Conservation (phyloP, 1,139 yeast species). For the Magnusiomyces tetraspermus region DNA sequence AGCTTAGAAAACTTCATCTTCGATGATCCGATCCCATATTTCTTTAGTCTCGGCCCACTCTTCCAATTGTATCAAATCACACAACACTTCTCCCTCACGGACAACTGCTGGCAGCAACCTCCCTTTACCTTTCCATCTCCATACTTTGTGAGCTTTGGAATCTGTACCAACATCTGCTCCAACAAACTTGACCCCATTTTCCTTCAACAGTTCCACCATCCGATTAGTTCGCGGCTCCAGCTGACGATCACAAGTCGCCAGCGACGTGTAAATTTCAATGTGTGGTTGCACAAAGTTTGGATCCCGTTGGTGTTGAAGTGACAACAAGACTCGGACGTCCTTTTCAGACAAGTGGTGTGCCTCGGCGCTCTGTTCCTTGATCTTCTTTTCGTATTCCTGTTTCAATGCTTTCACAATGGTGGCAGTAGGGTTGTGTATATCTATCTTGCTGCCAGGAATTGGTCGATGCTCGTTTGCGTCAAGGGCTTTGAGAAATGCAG, state of each 20-base stretch:
- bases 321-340: too few species aligned
- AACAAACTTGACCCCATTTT: constrained; percentile 9
- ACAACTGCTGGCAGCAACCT: constrained; percentile 83
- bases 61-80: constrained; percentile 13
- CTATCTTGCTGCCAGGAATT: too few species aligned
- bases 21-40: constrained; percentile 12
- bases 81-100: constrained; percentile 70
- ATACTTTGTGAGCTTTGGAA: constrained; percentile 9
- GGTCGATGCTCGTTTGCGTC: too few species aligned
- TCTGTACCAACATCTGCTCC: constrained; percentile 13
- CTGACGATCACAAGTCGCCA: constrained; percentile 10
- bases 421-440: too few species aligned
- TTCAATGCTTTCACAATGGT: too few species aligned
- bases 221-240: constrained; percentile 72
- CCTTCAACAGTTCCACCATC: constrained; percentile 39
- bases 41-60: constrained; percentile 11
- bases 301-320: neutral
- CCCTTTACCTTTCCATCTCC: constrained; percentile 48
- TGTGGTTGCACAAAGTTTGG: constrained; percentile 10
- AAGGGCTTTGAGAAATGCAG: too few species aligned
- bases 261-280: constrained; percentile 11
- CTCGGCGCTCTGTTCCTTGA: too few species aligned
- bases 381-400: too few species aligned
- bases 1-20: constrained; percentile 11
- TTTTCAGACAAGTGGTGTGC: too few species aligned